Base-by-base conservation (phyloP, 306 rosid species). In the Canavalia gladiata region DNA sequence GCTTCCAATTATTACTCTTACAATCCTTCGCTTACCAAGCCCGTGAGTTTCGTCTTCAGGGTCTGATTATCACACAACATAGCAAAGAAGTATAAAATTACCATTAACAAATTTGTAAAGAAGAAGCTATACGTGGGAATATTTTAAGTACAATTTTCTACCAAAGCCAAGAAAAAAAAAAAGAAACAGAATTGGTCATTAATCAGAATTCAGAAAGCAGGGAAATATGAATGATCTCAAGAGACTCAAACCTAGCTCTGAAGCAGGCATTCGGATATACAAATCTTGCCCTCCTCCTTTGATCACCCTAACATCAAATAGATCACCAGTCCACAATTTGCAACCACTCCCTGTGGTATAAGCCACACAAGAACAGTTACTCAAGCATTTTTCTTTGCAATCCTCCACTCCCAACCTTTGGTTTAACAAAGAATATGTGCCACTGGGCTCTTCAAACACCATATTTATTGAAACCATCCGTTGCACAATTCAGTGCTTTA, bases 281-380 rank as follows among this genome's bases (percentile, higher is more conserved):
- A 87, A 13, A 77, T 66, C 84, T 11, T 76, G 33, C 28, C 58
- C 68, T 30, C 68, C 54, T 6, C 13, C 78, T 9, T 68, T 55
- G 7, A 72, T 3, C 7, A 49, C 79, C 8, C 84, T 75, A 12
- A 87, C 64, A 69, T 87, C 84, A 73, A 77, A 59, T 7, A 87
- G 60, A 34, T 84, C 72, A 4, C 80, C 77, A 29, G n/a, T 84
- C 84, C 84, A 84, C 79, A 84, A 72, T 39, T 72, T 9, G 81
- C 88, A 87, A 37, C 84, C 75, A 56, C 18, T 65, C 25, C 47
- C 50, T 12, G 57, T 37, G 8, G 74, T 66, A 60, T 84, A 84
- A 31, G 88, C 84, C 35, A 35, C 34, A 74, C 87, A 86, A 49
- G 85, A 83, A 72, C 87, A 86, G 64, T 76, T 76, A 8, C 68